Base-by-base conservation (phyloP, 2,329 filamentous ascomycete species). In the Fusarium miscanthi region DNA sequence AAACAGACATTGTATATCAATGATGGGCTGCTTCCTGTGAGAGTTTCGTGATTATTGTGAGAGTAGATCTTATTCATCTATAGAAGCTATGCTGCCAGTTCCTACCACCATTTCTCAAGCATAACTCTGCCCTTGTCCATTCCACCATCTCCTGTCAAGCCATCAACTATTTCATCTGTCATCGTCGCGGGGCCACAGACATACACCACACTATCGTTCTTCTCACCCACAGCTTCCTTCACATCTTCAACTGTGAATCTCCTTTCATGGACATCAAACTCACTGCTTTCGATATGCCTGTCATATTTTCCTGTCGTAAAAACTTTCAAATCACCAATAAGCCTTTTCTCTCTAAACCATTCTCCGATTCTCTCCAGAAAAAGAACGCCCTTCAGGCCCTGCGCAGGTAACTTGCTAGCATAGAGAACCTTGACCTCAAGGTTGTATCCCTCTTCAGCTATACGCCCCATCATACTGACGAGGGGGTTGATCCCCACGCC, bases 401-500 rank as follows among this genome's bases (percentile, higher is more conserved):
- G 69, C 51, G 70, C 6, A 69, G 81, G 64, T 78, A 78, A 71
- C 64, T 83, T 84, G 30, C 83, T 88, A 6, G 88, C 88, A 79
- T 95, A 95, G 37, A 95, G 74, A 63, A 94, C 84, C 45, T 85
- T 83, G 21, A 93, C 86, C 19, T 88, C 81, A 14, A 63, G 60
- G 17, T 23, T 37, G 27, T 79, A 59, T 16, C 42, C 43, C n/a
- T 61, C 42, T 48, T 82, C 82, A 30, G 85, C 85, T 11, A 94
- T 83, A 67, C 88, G 86, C 21, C 88, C 86, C 53, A 94, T 82
- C 80, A 95, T 95, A 60, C 92, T 93, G 62, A 94, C 88, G 9
- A 95, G 82, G 1, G 93, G 93, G 76, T 97, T 97, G 63, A 97
- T 91, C 1, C 94, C 94, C 27, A 97, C 91, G 3, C 94, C 94